Evolutionary conservation across 208 protist species (phyloP).

Genomic region (Trypanosomatidae sp.): DNA sequence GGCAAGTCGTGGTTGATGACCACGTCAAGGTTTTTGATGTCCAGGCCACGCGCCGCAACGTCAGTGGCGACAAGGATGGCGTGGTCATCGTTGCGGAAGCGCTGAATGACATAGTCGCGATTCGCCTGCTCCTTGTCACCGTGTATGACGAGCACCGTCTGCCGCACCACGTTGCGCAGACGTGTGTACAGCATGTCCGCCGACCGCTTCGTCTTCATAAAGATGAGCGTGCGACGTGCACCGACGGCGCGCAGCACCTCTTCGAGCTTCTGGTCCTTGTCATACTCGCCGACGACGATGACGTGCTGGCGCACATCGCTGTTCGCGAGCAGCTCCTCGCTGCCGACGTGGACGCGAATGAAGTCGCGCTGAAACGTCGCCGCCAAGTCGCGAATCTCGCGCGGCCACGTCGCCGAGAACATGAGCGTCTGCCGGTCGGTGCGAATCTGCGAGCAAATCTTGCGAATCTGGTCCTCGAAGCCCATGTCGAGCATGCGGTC

Average conservation of each 20-base stretch:
- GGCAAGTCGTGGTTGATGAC: constrained; percentile 99
- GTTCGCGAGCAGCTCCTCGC: constrained; percentile 79
- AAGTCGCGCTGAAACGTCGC: constrained; percentile 83
- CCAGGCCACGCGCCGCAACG: constrained; percentile 90
- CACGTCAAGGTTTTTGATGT: constrained; percentile 97
- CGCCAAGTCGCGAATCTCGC: constrained; percentile 76
- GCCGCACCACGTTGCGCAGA: constrained; percentile 44
- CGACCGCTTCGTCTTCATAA: constrained; percentile 78
- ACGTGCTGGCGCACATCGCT: constrained; percentile 73
- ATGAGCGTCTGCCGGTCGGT: constrained; percentile 95
- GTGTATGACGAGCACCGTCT: constrained; percentile 70
- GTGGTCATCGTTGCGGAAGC: constrained; percentile 54
- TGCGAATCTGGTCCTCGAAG: constrained; percentile 96
- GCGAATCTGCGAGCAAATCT: constrained; percentile 90
- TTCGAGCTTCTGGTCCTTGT: constrained; percentile 72
- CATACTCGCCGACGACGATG: constrained; percentile 34
- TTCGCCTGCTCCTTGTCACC: constrained; percentile 87
- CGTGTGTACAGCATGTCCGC: constrained; percentile 60
- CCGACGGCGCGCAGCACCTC: constrained; percentile 50
- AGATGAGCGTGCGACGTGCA: constrained; percentile 78
- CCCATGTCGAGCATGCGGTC: constrained; percentile 99
- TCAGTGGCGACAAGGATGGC: constrained; percentile 87
- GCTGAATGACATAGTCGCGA: constrained; percentile 82
- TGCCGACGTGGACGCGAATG: constrained; percentile 88
- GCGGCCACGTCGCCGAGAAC: constrained; percentile 95